A percentile compares a stretch with the other conserved stretches of the same genome.
Conservation (phyloP, 2,329 filamentous ascomycete species). For the Penicillium sp. region DNA sequence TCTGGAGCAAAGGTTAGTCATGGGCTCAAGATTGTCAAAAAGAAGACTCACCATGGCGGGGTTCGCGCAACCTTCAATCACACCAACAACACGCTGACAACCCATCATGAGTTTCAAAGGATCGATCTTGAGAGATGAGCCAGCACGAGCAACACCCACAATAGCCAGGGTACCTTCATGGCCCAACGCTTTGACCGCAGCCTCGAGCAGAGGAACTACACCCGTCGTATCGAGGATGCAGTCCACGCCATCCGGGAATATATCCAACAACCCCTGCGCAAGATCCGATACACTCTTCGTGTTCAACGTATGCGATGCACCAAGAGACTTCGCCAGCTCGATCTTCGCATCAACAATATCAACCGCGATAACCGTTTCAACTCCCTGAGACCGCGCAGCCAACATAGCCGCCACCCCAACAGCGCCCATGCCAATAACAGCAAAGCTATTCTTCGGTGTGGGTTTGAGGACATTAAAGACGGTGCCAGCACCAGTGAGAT, state of each 20-base stretch:
- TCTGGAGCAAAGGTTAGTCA: conserved; percentile 15
- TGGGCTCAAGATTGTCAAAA: not conserved
- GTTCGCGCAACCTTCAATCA: conserved; percentile 33
- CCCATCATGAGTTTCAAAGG: conserved; percentile 23
- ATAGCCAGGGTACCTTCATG: conserved; percentile 32
- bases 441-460: conserved; percentile 17
- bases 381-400: conserved; percentile 21
- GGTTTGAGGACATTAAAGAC: conserved; percentile 30
- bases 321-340: conserved; percentile 44
- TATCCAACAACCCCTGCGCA: conserved; percentile 26
- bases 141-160: conserved; percentile 34
- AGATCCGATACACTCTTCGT: conserved; percentile 29
- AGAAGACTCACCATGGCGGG: conserved; percentile 21
- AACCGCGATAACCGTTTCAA: conserved; percentile 42
- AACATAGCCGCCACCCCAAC: conserved; percentile 22
- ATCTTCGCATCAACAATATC: conserved; percentile 46
- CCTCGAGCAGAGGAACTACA: conserved; percentile 26
- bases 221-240: conserved; percentile 36
- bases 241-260: conserved; percentile 27
- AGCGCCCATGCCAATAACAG: conserved; percentile 32
- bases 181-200: conserved; percentile 29
- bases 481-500: conserved; percentile 34
- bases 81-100: conserved; percentile 32
- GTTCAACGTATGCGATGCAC: conserved; percentile 45
- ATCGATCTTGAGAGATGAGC: conserved; percentile 26